These are phyloP conservation scores for Clitopilus passeckerianus DNA, from an alignment of 768 basidiomycete species.

Conservation along the genomic window DNA sequence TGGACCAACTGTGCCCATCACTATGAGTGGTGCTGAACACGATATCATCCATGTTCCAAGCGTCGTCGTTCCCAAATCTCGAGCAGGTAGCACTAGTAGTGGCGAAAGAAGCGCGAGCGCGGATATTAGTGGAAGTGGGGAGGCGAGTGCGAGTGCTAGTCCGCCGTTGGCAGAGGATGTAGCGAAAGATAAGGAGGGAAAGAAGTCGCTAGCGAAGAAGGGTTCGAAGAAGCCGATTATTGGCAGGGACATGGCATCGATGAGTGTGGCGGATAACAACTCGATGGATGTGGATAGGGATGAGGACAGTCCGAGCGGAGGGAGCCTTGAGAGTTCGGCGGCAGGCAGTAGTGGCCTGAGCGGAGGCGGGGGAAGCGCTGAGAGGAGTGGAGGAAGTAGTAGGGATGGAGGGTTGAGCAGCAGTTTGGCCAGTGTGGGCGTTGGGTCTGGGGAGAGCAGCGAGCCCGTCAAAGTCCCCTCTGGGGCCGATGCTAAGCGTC, in stretches of 20 bases:
- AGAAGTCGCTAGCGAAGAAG: not conserved
- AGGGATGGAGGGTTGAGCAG: not conserved
- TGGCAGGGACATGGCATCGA: not conserved
- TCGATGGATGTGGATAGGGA: not conserved
- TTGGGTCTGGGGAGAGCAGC: not conserved
- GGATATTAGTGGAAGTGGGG: not conserved
- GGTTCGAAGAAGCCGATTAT: not conserved
- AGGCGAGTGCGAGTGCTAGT: not conserved
- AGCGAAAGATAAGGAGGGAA: not conserved
- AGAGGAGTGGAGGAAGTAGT: not conserved
- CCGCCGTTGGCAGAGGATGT: not conserved
- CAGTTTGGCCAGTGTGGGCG: not conserved
- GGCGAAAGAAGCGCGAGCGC: not conserved
- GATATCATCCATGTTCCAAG: slow-evolving; percentile 23
- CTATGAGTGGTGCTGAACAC: not conserved
- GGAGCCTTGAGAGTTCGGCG: not conserved
- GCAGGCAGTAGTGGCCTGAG: not conserved
- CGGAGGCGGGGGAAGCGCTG: not conserved
- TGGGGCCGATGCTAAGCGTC: not conserved
- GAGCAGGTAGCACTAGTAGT: slow-evolving; percentile 2
- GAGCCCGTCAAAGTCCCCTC: not conserved
- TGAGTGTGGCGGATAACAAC: not conserved
- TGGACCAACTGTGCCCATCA: slow-evolving; percentile 7
- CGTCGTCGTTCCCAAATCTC: slow-evolving; percentile 6
- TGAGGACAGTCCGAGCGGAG: not conserved